A percentile compares a stretch with the other conserved stretches of the same genome.
Evolutionary conservation across 495 filamentous ascomycete genomes (phyloP).

Genomic region (Hypoxylon fuscum): DNA sequence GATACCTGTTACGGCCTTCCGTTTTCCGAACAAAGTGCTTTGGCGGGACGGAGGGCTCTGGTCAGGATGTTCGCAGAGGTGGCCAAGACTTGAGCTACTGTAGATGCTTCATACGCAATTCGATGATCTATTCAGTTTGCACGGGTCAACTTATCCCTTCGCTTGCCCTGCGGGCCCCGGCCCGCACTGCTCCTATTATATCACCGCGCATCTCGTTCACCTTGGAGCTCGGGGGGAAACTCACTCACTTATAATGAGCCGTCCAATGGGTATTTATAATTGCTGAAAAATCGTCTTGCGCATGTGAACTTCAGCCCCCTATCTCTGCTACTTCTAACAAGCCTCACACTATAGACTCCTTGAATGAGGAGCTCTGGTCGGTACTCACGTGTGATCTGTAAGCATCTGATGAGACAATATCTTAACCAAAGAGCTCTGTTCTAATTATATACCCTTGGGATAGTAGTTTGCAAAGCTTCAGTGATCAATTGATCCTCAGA

Average conservation of each 20-base stretch:
- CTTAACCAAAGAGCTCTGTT: too few species aligned
- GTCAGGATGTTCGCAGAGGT: constrained; percentile 25
- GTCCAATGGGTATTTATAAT: constrained; percentile 37
- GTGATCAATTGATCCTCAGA: not conserved
- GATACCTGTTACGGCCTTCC: constrained; percentile 36
- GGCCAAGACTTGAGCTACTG: constrained; percentile 39
- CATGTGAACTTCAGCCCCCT: constrained; percentile 26
- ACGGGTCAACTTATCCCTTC: constrained; percentile 17
- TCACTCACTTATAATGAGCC: constrained; percentile 18
- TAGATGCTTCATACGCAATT: constrained; percentile 32
- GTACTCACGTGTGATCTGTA: constrained; percentile 24
- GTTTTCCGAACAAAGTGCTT: constrained; percentile 41
- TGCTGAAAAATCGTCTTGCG: constrained; percentile 13
- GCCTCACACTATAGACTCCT: constrained; percentile 2
- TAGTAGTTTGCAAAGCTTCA: too few species aligned
- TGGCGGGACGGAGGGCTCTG: constrained; percentile 32
- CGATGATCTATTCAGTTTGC: constrained; percentile 36
- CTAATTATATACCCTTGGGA: too few species aligned
- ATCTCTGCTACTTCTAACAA: constrained; percentile 19
- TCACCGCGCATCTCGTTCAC: constrained; percentile 25
- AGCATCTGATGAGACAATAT: constrained; percentile 5
- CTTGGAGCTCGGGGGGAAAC: constrained; percentile 13
- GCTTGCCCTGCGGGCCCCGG: constrained; percentile 24
- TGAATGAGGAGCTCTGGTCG: constrained; percentile 1
- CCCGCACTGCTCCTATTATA: constrained; percentile 32